Conservation (phyloP, 2,329 filamentous ascomycete species). For the Ophiostoma sp. region DNA sequence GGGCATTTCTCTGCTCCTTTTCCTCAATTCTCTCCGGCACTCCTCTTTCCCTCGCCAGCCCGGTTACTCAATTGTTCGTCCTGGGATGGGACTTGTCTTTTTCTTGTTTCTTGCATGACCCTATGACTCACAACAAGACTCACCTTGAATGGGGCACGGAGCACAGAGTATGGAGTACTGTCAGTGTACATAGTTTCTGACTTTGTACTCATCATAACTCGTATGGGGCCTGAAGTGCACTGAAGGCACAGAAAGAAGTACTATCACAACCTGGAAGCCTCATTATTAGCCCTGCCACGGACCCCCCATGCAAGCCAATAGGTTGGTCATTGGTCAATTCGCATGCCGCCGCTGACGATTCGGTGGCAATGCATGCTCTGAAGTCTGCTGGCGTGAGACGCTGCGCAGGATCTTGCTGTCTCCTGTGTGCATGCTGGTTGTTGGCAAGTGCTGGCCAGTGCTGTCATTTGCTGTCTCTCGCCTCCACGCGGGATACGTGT, state of each 20-base stretch:
- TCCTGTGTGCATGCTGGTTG: too few species aligned
- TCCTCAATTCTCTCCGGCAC: background rate
- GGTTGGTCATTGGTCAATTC: conserved; percentile 23
- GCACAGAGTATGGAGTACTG: background rate
- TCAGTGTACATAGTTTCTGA: background rate
- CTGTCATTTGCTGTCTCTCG: background rate
- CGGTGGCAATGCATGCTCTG: conserved; percentile 5
- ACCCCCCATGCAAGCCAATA: background rate
- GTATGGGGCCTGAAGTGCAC: background rate
- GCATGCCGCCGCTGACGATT: conserved; percentile 11
- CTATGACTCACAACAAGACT: conserved; percentile 19
- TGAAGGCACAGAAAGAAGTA: too few species aligned
- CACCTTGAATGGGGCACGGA: background rate
- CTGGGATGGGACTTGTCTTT: background rate
- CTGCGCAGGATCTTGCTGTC: background rate
- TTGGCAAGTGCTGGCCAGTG: background rate
- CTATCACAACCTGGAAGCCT: background rate
- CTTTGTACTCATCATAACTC: background rate
- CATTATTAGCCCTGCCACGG: background rate
- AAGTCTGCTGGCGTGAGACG: background rate
- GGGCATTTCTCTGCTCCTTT: background rate
- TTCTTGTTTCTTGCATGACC: background rate
- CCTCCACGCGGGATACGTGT: too few species aligned
- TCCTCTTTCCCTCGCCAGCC: background rate
- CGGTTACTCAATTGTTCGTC: background rate